These are phyloP conservation scores for Ustilago crameri DNA, from an alignment of 1,284 basidiomycete species.

Conservation along the genomic window DNA sequence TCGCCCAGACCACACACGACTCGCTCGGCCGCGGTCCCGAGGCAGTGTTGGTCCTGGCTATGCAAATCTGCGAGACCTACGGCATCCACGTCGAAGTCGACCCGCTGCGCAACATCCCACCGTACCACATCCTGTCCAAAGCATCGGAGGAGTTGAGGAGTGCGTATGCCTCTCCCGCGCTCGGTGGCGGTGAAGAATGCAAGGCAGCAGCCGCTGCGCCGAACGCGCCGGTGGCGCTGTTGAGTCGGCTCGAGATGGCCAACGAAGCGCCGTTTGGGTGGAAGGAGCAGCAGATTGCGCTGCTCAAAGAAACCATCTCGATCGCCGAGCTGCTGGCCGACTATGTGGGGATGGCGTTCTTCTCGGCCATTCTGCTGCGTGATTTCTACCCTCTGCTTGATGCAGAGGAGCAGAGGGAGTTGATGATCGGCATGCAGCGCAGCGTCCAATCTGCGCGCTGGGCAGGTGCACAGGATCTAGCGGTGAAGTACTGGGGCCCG, in stretches of 20 bases:
- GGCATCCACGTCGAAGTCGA: slow-evolving; percentile 61
- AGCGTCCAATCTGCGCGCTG: slow-evolving; percentile 59
- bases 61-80: slow-evolving; percentile 64
- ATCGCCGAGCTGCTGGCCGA: slow-evolving; percentile 91
- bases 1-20: slow-evolving; percentile 40
- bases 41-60: slow-evolving; percentile 62
- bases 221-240: slow-evolving; percentile 3
- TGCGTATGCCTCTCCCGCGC: slow-evolving; percentile 41
- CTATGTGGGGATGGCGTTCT: slow-evolving; percentile 69
- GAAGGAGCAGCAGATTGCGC: slow-evolving; percentile 90
- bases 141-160: slow-evolving; percentile 48
- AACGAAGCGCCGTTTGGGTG: slow-evolving; percentile 76
- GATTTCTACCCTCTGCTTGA: slow-evolving; percentile 41
- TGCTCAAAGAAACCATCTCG: slow-evolving; percentile 87
- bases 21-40: slow-evolving; percentile 42
- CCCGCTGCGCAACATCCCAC: slow-evolving; percentile 51
- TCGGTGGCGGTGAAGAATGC: slow-evolving; percentile 27
- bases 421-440: slow-evolving; percentile 59
- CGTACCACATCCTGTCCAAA: slow-evolving; percentile 55
- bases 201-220: slow-evolving; percentile 13
- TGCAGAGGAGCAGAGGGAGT: slow-evolving; percentile 58
- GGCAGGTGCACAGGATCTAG: slow-evolving; percentile 50
- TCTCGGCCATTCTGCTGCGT: slow-evolving; percentile 48
- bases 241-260: slow-evolving; percentile 41
- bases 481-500: slow-evolving; percentile 69